Conservation (phyloP, 306 rosid species). For the Pyrus bretschneideri region DNA sequence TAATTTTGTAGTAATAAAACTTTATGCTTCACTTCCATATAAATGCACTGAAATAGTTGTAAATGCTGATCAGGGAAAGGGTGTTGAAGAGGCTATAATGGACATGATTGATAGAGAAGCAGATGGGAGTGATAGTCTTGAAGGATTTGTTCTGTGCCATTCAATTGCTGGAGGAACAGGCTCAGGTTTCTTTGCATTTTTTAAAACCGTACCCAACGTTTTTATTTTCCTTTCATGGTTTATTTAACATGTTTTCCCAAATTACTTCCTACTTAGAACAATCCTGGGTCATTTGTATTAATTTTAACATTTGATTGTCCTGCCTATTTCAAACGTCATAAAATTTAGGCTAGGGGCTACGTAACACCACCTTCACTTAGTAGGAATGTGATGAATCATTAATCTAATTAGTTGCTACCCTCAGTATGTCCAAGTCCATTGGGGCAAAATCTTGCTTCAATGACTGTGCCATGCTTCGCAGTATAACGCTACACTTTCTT, state of each 20-base stretch:
- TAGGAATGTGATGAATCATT: background rate
- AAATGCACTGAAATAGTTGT: background rate
- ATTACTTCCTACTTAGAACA: background rate
- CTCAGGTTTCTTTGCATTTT: constrained; percentile 55
- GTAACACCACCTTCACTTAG: background rate
- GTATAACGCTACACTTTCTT: background rate
- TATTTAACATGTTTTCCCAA: background rate
- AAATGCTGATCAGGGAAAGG: constrained; percentile 67
- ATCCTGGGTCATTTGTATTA: background rate
- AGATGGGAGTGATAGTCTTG: constrained; percentile 99
- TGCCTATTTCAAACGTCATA: background rate
- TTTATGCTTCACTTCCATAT: background rate
- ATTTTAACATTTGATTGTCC: background rate
- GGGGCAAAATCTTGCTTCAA: background rate
- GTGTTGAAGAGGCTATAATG: constrained; percentile 98
- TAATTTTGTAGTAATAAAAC: background rate
- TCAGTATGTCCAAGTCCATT: background rate
- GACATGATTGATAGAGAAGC: constrained; percentile 99
- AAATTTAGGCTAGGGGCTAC: background rate
- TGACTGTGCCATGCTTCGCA: background rate
- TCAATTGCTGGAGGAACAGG: constrained; percentile 99
- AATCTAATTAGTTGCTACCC: background rate
- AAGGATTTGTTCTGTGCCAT: constrained; percentile 97
- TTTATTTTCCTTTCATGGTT: background rate
- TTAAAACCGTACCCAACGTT: background rate